Conservation (phyloP, 495 filamentous ascomycete genomes). For the Hypoxylon perforatum region DNA sequence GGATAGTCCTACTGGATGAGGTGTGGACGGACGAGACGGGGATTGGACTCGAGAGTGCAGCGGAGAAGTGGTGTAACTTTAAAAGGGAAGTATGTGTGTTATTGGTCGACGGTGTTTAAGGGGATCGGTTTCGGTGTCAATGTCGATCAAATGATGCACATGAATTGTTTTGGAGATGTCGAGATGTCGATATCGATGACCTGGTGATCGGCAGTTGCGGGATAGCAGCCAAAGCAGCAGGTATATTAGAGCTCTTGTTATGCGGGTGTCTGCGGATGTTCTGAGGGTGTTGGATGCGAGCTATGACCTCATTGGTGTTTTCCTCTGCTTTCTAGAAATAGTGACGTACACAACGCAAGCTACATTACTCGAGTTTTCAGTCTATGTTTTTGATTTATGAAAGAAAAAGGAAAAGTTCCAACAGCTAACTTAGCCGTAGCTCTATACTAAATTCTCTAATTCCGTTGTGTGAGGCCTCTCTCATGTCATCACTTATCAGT, state of each 20-base stretch:
- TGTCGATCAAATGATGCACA: slow-evolving; percentile 39
- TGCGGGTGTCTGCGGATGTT: no score
- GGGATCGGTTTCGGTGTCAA: slow-evolving; percentile 1
- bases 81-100: slow-evolving; percentile 11
- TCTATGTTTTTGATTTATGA: background rate
- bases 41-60: slow-evolving; percentile 30
- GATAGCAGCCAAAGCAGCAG: slow-evolving; percentile 7
- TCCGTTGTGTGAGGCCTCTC: no score
- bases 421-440: background rate
- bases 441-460: background rate
- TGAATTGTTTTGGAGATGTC: slow-evolving; percentile 17
- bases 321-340: slow-evolving; percentile 25
- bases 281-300: slow-evolving; percentile 1
- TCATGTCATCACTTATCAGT: background rate
- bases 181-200: slow-evolving; percentile 19
- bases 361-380: background rate
- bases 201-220: slow-evolving; percentile 41
- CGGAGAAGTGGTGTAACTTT: slow-evolving; percentile 3
- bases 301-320: slow-evolving; percentile 40
- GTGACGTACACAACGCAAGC: slow-evolving; percentile 22
- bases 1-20: slow-evolving; percentile 2
- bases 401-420: background rate
- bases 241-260: no score
- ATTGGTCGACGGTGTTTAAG: background rate
- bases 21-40: no score